Percentiles rank a stretch among this genome's conserved stretches.
Evolutionary conservation across 2,329 filamentous ascomycete species (phyloP).

Genomic region (Acarospora socialis): DNA sequence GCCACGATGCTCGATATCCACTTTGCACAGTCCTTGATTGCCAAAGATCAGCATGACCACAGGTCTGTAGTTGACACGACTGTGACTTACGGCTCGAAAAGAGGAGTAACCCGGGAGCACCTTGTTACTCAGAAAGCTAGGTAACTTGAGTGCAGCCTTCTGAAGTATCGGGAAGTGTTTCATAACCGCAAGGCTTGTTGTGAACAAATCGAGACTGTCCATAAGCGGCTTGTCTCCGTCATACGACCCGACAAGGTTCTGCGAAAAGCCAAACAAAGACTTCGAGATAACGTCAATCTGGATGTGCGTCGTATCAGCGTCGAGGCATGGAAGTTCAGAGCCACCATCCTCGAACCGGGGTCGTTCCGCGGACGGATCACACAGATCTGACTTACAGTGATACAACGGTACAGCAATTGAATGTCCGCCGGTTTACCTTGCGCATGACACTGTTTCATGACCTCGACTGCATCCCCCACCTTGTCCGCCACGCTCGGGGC

Average conservation of each 20-base stretch:
- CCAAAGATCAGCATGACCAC: background rate
- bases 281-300: constrained; percentile 3
- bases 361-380: too few relatives aligned
- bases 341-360: too few relatives aligned
- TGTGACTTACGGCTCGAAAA: constrained; percentile 1
- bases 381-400: background rate
- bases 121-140: background rate
- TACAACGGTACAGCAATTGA: constrained; percentile 1
- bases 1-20: constrained; percentile 1
- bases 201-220: background rate
- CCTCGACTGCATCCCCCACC: background rate
- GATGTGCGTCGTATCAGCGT: too few relatives aligned
- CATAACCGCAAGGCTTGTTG: background rate
- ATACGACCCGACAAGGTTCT: background rate
- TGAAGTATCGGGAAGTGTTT: constrained; percentile 2
- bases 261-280: constrained; percentile 2
- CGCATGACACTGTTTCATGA: background rate
- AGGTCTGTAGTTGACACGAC: background rate
- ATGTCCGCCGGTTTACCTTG: too few relatives aligned
- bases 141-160: background rate
- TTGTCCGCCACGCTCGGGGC: background rate
- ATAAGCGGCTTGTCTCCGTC: background rate
- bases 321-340: too few relatives aligned
- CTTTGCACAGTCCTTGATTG: background rate
- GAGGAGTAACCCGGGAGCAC: constrained; percentile 1